These are phyloP conservation scores for Torulaspora gathmanii DNA, from an alignment of 805 yeast genomes.

Conservation along the genomic window DNA sequence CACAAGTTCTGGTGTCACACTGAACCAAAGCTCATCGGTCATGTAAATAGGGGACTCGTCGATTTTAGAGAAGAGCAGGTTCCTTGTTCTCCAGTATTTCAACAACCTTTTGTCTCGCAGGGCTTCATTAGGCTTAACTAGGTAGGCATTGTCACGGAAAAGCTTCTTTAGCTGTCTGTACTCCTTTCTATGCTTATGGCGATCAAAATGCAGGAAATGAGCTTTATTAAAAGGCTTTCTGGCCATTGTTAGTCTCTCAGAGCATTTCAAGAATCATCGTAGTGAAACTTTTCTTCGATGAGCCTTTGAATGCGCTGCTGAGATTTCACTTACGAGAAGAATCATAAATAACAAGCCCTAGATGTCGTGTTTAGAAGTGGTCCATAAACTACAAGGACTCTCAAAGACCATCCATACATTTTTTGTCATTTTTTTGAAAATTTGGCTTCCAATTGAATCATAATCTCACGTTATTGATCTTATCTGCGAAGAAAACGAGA, in stretches of 20 bases:
- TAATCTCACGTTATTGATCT: too few relatives aligned
- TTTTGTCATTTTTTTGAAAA: too few relatives aligned
- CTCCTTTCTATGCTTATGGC: slow-evolving; percentile 22
- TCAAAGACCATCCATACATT: too few relatives aligned
- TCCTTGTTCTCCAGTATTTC: slow-evolving; percentile 64
- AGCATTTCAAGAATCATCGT: neutral
- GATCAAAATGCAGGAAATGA: slow-evolving; percentile 21
- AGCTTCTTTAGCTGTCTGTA: slow-evolving; percentile 14
- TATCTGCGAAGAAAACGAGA: too few relatives aligned
- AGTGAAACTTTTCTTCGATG: slow-evolving; percentile 4
- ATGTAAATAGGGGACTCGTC: slow-evolving; percentile 61
- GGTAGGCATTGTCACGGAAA: slow-evolving; percentile 15
- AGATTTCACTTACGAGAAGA: neutral
- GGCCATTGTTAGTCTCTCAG: slow-evolving; percentile 1
- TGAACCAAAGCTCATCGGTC: slow-evolving; percentile 74
- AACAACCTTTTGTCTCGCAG: slow-evolving; percentile 15
- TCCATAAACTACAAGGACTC: too few relatives aligned
- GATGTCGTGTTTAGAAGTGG: too few relatives aligned
- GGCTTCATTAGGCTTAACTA: slow-evolving; percentile 18
- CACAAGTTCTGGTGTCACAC: slow-evolving; percentile 78
- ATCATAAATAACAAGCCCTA: too few relatives aligned
- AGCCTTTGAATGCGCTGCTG: slow-evolving; percentile 1
- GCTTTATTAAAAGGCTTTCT: slow-evolving; percentile 2
- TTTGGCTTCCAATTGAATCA: too few relatives aligned
- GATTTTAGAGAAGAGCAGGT: slow-evolving; percentile 53